Evolutionary conservation across 306 rosid genomes (phyloP).

Genomic region (Quercus glauca): DNA sequence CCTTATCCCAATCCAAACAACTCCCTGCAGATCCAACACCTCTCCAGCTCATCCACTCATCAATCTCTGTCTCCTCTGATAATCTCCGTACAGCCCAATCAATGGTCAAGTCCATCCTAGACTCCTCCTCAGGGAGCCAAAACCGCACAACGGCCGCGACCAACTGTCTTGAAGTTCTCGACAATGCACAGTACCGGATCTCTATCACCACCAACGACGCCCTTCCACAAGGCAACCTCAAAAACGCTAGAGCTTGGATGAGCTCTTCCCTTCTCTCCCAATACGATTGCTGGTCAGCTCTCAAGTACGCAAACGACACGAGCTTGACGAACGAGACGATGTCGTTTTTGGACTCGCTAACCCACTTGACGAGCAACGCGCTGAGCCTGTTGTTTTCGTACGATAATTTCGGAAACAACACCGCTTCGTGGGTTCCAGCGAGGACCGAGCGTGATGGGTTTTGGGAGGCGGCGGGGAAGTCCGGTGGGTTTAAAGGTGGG

Average conservation of each 20-base stretch:
- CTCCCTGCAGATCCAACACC: constrained; percentile 38
- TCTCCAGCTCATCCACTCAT: constrained; percentile 43
- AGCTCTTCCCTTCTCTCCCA: constrained; percentile 64
- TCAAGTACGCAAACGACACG: constrained; percentile 84
- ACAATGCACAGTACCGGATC: constrained; percentile 50
- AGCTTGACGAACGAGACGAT: constrained; percentile 47
- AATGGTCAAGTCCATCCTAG: constrained; percentile 48
- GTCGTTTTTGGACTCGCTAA: constrained; percentile 49
- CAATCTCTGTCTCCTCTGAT: constrained; percentile 37
- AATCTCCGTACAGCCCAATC: constrained; percentile 54
- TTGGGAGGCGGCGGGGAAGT: constrained; percentile 43
- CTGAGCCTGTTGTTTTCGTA: constrained; percentile 58
- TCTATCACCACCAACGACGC: constrained; percentile 44
- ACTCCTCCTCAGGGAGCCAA: constrained; percentile 26
- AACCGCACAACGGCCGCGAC: constrained; percentile 66
- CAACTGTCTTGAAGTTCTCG: constrained; percentile 54
- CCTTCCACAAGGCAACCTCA: constrained; percentile 31
- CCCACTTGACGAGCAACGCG: constrained; percentile 58
- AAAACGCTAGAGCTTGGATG: constrained; percentile 75
- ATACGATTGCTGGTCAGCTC: constrained; percentile 75
- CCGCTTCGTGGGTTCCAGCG: constrained; percentile 52
- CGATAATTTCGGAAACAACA: constrained; percentile 50
- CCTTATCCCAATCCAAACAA: constrained; percentile 28
- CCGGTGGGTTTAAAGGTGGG: constrained; percentile 19
- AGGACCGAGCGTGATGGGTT: constrained; percentile 71